Evolutionary conservation across 2,329 filamentous ascomycete species (phyloP).

Genomic region (Fusarium sp.): DNA sequence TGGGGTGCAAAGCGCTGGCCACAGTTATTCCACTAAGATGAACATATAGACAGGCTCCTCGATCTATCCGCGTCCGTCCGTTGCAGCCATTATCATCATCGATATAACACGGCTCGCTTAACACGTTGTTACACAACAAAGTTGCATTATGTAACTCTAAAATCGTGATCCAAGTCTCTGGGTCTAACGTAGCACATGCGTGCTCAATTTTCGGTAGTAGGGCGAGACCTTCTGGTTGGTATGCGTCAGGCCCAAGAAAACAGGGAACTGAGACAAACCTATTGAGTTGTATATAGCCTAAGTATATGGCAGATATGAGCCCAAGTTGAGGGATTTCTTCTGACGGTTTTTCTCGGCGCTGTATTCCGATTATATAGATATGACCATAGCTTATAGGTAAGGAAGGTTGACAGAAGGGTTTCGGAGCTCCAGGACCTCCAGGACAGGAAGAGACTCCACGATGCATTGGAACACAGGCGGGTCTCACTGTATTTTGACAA

Average conservation of each 20-base stretch:
- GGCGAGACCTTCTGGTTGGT: conserved; percentile 6
- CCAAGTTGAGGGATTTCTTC: background rate
- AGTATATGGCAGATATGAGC: background rate
- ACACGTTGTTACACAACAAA: conserved; percentile 17
- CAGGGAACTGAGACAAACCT: conserved; percentile 2
- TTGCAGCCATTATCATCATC: conserved; percentile 1
- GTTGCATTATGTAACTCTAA: conserved; percentile 28
- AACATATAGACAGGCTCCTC: background rate
- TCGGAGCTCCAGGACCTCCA: background rate
- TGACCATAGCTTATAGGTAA: background rate
- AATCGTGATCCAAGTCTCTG: conserved; percentile 16
- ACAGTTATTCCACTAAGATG: background rate
- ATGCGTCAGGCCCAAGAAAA: background rate
- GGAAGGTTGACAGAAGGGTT: background rate
- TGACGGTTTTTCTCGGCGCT: background rate
- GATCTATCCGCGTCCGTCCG: conserved; percentile 7
- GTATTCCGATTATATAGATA: background rate
- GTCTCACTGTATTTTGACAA: conserved; percentile 12
- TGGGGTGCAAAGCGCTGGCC: background rate
- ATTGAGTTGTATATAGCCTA: background rate
- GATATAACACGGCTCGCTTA: conserved; percentile 21
- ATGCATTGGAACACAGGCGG: background rate
- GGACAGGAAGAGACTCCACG: background rate
- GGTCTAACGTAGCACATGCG: conserved; percentile 8
- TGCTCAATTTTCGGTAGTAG: conserved; percentile 10